phyloP scores from a whole-genome alignment of 1,139 yeast genomes.

The Protomyces gravidus region DNA sequence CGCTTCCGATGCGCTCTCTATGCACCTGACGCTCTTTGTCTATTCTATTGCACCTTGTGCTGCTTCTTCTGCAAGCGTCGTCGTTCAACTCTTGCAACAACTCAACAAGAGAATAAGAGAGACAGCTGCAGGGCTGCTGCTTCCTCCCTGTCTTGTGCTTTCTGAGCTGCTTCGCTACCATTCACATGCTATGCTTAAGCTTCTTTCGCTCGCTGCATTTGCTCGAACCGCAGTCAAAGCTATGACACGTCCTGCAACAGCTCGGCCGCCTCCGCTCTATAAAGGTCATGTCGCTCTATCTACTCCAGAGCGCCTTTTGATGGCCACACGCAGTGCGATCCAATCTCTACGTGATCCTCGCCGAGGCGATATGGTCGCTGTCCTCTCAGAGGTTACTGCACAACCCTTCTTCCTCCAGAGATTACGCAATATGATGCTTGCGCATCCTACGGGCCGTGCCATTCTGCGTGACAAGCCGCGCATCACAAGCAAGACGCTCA shows the following conservation, averaged over 20 bases:
- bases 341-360: slow-evolving; percentile 76
- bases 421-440: slow-evolving; percentile 68
- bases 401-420: slow-evolving; percentile 59
- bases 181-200: neutral
- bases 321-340: slow-evolving; percentile 72
- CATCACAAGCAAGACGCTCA: slow-evolving; percentile 66
- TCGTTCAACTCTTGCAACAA: neutral
- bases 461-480: slow-evolving; percentile 76
- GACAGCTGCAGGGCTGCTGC: neutral
- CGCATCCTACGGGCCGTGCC: slow-evolving; percentile 69
- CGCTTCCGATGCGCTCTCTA: too few species aligned
- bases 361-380: slow-evolving; percentile 67
- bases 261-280: slow-evolving; percentile 41
- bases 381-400: slow-evolving; percentile 90
- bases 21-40: neutral
- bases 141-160: neutral
- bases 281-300: slow-evolving; percentile 80
- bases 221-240: neutral
- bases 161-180: neutral
- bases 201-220: neutral
- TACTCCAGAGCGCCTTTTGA: slow-evolving; percentile 55
- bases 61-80: neutral
- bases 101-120: neutral
- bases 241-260: neutral
- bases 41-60: neutral